Evolutionary conservation across 2,329 filamentous ascomycete genomes (phyloP).

Genomic region (Xylaria sp.): DNA sequence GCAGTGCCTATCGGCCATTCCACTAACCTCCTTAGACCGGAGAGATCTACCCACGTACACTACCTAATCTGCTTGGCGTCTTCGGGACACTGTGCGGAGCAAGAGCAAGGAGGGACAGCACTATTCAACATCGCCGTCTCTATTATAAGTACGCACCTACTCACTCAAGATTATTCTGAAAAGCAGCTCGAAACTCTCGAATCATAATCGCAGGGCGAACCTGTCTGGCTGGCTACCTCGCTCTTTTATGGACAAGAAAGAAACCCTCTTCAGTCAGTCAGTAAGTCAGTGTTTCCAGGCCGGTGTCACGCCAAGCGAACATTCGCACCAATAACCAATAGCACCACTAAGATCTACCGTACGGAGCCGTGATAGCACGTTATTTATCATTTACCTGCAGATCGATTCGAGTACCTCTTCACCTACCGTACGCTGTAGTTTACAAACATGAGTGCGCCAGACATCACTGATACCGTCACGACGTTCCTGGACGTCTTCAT

Average conservation of each 20-base stretch:
- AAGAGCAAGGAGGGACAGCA: not conserved
- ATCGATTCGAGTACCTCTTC: not conserved
- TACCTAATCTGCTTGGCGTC: no score
- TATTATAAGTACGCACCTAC: not conserved
- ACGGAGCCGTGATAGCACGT: not conserved
- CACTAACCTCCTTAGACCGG: not conserved
- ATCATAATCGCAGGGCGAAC: not conserved
- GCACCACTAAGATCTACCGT: not conserved
- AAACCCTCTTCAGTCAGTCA: not conserved
- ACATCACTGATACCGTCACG: not conserved
- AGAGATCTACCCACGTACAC: not conserved
- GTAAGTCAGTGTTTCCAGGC: slow-evolving; percentile 1
- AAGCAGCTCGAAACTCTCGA: slow-evolving; percentile 1
- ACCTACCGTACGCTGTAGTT: not conserved
- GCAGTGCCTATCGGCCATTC: not conserved
- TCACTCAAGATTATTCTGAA: not conserved
- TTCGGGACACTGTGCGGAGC: not conserved
- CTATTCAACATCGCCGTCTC: not conserved
- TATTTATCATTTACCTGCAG: not conserved
- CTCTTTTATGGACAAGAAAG: not conserved
- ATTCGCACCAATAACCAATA: not conserved
- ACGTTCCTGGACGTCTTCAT: slow-evolving; percentile 73
- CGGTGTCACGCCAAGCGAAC: not conserved
- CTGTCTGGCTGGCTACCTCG: not conserved
- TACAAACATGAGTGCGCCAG: not conserved